These are phyloP conservation scores for Taiozyma sp. DNA, from an alignment of 1,139 yeast species.

Conservation along the genomic window DNA sequence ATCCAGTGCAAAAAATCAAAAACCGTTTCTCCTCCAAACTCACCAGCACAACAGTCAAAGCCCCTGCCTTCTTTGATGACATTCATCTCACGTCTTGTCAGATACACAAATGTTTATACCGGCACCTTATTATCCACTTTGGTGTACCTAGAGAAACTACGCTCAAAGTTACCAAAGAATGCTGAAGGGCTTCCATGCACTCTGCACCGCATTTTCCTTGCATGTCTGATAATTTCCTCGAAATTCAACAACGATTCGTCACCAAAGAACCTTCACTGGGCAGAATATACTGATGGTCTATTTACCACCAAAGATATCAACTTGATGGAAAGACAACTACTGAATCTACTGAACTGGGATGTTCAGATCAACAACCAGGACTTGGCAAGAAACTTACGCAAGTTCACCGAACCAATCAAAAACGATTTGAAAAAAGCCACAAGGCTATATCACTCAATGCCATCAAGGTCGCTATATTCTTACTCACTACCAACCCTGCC, in stretches of 20 bases:
- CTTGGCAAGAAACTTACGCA: constrained; percentile 41
- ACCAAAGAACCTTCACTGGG: constrained; percentile 77
- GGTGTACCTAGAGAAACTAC: constrained; percentile 59
- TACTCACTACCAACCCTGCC: constrained; percentile 2
- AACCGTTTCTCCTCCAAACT: constrained; percentile 29
- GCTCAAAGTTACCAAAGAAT: constrained; percentile 56
- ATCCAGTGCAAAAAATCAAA: constrained; percentile 47
- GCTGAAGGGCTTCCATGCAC: constrained; percentile 78
- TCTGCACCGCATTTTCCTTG: constrained; percentile 69
- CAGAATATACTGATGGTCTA: constrained; percentile 68
- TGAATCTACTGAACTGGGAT: constrained; percentile 69
- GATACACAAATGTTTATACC: constrained; percentile 71
- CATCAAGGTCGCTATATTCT: constrained; percentile 7
- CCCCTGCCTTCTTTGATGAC: constrained; percentile 65
- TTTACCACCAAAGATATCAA: constrained; percentile 66
- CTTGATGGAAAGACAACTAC: constrained; percentile 74
- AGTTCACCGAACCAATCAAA: constrained; percentile 61
- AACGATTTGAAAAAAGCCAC: constrained; percentile 42
- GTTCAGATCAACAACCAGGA: constrained; percentile 52
- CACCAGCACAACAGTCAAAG: constrained; percentile 26
- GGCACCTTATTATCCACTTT: constrained; percentile 73
- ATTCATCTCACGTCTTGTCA: constrained; percentile 63
- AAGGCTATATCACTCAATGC: constrained; percentile 16
- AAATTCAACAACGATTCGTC: constrained; percentile 75
- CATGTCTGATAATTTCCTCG: constrained; percentile 67